Conservation (phyloP, 2,329 filamentous ascomycete species). For the Periglandula ipomoeae region DNA sequence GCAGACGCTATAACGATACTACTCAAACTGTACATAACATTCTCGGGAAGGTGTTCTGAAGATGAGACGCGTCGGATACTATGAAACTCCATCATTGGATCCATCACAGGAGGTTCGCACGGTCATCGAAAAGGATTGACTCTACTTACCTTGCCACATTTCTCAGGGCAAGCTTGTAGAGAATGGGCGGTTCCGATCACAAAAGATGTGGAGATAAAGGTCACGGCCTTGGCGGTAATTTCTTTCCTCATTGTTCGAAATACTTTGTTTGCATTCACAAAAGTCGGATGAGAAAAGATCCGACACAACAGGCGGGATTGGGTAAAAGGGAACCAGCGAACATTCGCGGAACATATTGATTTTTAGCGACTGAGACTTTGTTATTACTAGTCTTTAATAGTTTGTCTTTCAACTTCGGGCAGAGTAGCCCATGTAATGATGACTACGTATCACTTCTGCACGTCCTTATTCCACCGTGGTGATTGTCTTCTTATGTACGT, state of each 20-base stretch:
- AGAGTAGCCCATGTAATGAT: neutral
- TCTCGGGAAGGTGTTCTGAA: neutral
- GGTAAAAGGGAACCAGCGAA: neutral
- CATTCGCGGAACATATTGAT: neutral
- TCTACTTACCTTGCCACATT: too few relatives aligned
- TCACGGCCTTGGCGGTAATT: neutral
- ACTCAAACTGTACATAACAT: neutral
- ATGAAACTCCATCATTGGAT: neutral
- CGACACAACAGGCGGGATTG: neutral
- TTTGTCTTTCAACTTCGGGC: neutral
- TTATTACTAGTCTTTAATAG: neutral
- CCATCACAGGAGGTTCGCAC: too few relatives aligned
- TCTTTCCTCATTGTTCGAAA: neutral
- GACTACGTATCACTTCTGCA: too few relatives aligned
- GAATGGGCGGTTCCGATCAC: too few relatives aligned
- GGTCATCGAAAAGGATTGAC: too few relatives aligned
- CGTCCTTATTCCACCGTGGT: too few relatives aligned
- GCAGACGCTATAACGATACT: neutral
- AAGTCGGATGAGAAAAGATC: neutral
- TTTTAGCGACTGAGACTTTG: neutral
- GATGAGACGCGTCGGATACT: neutral
- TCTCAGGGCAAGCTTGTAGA: too few relatives aligned
- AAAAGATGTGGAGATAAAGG: too few relatives aligned
- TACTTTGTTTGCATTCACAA: neutral
- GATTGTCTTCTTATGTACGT: too few relatives aligned